Evolutionary conservation across 495 filamentous ascomycete species (phyloP), one percentile per base, ranked within the genome.

Genomic region (Penicillium coffeae): DNA sequence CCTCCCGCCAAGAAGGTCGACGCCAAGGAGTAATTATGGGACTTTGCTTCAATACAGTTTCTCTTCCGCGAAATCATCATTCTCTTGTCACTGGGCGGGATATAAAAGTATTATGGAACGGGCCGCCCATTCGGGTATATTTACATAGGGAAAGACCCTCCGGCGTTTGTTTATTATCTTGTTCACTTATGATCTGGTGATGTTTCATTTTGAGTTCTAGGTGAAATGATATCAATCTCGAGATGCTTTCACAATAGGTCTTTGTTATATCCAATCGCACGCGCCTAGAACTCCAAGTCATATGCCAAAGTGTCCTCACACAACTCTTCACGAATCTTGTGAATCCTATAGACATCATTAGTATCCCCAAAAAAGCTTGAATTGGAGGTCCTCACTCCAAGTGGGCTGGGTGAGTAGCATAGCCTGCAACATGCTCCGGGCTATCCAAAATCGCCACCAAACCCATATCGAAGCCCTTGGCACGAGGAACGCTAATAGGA

Each of bases 1-100:
- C 68, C 64, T 49, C 64, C 71, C 12, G 52, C 71, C 25, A 77
- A 79, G 66, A 77, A 77, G 62, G 62, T 75, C 9, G 74, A 76
- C 52, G 54, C 62, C 20, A 74, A 74, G 66, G 71, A 75, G 63
- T 72, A 68, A 51, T 16, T 32, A 14, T 18, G 21, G 13, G 51
- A 13, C 34, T 10, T 45, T 45, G 33, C 32, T 18, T n/a, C 22
- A 44, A 16, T 32, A 5, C 18, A 37, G 7, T n/a, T 41, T 22
- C 8, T 16, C 44, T 47, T 40, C 63, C 41, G 33, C 40, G 41
- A 40, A 30, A 52, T 52, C 47, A 42, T 58, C 48, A 43, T 59
- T 50, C 47, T 42, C 40, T 58, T 34, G 45, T 47, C 50, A 47
- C 42, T 52, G 40, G 45, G 48, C 48, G 51, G 54, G 41, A 51